Conservation (phyloP, 139 green algal species). For the Chlamydomonas sp. region DNA sequence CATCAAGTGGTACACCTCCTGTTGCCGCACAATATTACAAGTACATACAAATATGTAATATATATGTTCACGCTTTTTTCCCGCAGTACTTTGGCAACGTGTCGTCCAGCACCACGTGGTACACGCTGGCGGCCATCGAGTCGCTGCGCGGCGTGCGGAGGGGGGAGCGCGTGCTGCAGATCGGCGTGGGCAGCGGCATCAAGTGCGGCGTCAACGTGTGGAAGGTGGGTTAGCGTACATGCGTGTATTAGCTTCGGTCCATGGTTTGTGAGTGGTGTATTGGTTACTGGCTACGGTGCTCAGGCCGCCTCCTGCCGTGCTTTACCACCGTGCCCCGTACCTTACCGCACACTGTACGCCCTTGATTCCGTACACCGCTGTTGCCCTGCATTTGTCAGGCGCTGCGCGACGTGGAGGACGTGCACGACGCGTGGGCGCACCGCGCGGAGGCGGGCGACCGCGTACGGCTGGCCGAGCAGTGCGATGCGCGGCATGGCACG, state of each 20-base stretch:
- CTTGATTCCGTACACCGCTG: neutral
- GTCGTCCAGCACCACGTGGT: constrained; percentile 67
- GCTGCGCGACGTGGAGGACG: constrained; percentile 51
- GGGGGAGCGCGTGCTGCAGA: constrained; percentile 61
- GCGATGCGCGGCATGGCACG: neutral
- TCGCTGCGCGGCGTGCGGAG: constrained; percentile 53
- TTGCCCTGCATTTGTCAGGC: constrained; percentile 20
- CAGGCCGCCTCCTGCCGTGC: neutral
- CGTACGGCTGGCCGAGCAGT: constrained; percentile 11
- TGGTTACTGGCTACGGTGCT: neutral
- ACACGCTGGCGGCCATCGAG: constrained; percentile 70
- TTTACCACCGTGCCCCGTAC: neutral
- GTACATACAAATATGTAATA: too few relatives aligned
- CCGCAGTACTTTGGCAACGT: constrained; percentile 59
- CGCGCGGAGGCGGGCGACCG: constrained; percentile 28
- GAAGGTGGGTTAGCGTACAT: constrained; percentile 36
- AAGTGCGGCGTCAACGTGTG: constrained; percentile 67
- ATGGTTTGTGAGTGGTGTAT: neutral
- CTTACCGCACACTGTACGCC: neutral
- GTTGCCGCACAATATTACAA: too few relatives aligned
- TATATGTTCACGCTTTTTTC: too few relatives aligned
- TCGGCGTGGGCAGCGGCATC: constrained; percentile 67
- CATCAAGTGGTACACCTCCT: constrained; percentile 70
- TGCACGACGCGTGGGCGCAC: constrained; percentile 61
- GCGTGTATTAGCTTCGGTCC: neutral